Evolutionary conservation across 257 asterid genomes (phyloP).

Genomic region (Solanum neorickii): DNA sequence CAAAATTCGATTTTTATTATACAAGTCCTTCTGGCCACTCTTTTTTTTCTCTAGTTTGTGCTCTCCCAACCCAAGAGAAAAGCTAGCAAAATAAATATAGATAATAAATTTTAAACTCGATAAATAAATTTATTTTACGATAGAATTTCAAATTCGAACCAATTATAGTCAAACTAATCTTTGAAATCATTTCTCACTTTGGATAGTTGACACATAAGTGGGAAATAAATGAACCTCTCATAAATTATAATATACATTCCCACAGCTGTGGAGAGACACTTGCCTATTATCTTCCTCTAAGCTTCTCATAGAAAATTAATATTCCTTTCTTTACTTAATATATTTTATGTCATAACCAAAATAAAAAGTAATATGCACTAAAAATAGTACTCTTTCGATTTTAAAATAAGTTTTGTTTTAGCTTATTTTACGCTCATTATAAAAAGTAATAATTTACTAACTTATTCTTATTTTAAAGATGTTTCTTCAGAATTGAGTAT

Average conservation of each 20-base stretch:
- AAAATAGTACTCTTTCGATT: background rate
- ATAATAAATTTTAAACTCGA: background rate
- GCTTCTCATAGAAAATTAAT: background rate
- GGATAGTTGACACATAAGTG: background rate
- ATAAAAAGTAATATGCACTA: background rate
- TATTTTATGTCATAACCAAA: background rate
- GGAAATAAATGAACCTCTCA: background rate
- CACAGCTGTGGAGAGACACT: conserved; percentile 16
- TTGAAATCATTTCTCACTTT: background rate
- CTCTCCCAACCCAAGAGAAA: background rate
- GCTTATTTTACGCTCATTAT: background rate
- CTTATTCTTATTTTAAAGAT: background rate
- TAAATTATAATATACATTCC: background rate
- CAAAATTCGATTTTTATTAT: background rate
- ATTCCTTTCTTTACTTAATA: background rate
- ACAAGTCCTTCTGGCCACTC: background rate
- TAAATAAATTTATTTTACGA: background rate
- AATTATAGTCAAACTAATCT: background rate
- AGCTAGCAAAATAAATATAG: background rate
- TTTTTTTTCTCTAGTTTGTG: background rate
- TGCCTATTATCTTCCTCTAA: background rate
- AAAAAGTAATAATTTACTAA: background rate
- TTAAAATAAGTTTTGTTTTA: background rate
- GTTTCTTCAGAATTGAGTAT: background rate
- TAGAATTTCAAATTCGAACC: background rate